Base-by-base conservation (phyloP, 331 rosid genomes). In the Pyrus hybrid region DNA sequence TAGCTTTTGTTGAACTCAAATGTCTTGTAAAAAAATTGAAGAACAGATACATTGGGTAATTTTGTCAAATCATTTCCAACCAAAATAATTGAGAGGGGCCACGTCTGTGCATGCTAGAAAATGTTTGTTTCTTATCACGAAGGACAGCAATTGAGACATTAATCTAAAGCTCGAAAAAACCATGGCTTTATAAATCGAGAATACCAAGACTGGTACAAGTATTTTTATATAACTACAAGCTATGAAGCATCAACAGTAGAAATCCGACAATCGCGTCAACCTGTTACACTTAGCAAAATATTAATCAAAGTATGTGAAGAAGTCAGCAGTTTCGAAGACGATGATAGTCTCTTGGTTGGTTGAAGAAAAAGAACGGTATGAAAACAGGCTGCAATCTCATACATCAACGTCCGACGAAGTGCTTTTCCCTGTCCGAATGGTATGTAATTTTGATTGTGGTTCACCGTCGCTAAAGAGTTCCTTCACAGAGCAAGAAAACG, bases 371-470 rank as follows among this genome's bases (percentile, higher is more conserved):
- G 28, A 76, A 28, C 60, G 8, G 74, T 26, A 69, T 20, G 62
- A 69, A 51, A 51, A 26, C 54, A 14, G 70, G 69, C 70, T 61
- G 33, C 56, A 78, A 62, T 77, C 22, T 81, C 73, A 71, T 45
- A 47, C 73, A 35, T 78, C 75, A 33, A 75, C 75, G 13, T 83
- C 87, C 30, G 87, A 80, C 23, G 83, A 82, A 51, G 84, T 76
- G 68, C 41, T 28, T 70, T 81, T 86, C 54, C 84, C 84, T 2
- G 77, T 86, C 73, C 26, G 80, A 60, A 79, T 45, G 69, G 87
- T 61, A 68, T 87, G 87, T 76, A 80, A 35, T 69, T 80, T 85
- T 51, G 77, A 18, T 33, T 82, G 77, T 33, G 79, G 83, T 71
- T 81, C 77, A 74, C 76, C 77, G 53, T 79, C 80, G 67, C 79